Evolutionary conservation across 495 filamentous ascomycete genomes (phyloP).

Genomic region (Trichoderma parareesei): DNA sequence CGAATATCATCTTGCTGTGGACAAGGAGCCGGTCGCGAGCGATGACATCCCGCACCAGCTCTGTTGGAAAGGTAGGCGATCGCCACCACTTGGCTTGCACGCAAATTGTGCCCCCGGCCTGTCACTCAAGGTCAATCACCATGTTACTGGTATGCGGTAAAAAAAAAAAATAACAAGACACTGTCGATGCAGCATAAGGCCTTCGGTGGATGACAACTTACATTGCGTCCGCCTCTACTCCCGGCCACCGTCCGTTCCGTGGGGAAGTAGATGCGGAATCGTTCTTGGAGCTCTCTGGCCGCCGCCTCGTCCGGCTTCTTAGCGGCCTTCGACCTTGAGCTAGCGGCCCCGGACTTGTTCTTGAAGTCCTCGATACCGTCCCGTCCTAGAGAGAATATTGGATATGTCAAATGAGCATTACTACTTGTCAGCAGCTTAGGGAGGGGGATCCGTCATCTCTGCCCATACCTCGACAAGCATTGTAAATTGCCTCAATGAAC

Average conservation of each 20-base stretch:
- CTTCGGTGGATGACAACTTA: conserved; percentile 17
- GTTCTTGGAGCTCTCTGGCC: conserved; percentile 31
- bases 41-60: conserved; percentile 65
- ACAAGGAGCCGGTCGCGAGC: conserved; percentile 61
- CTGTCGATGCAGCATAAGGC: not conserved
- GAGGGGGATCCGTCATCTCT: not conserved
- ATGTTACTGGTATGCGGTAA: not conserved
- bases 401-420: not conserved
- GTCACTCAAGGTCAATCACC: not conserved
- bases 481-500: conserved; percentile 63
- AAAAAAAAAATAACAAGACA: not conserved
- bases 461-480: conserved; percentile 58
- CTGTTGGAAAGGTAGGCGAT: conserved; percentile 54
- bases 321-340: conserved; percentile 21
- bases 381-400: conserved; percentile 40
- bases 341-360: conserved; percentile 18
- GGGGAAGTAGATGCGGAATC: conserved; percentile 76
- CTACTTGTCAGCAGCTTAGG: not conserved
- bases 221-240: conserved; percentile 50
- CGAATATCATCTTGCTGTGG: conserved; percentile 82
- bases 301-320: not conserved
- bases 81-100: conserved; percentile 63
- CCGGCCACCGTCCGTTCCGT: conserved; percentile 58
- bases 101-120: conserved; percentile 73
- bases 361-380: conserved; percentile 49